Evolutionary conservation across 2,329 filamentous ascomycete genomes (phyloP).

Genomic region (Mycosphaerella sp.): DNA sequence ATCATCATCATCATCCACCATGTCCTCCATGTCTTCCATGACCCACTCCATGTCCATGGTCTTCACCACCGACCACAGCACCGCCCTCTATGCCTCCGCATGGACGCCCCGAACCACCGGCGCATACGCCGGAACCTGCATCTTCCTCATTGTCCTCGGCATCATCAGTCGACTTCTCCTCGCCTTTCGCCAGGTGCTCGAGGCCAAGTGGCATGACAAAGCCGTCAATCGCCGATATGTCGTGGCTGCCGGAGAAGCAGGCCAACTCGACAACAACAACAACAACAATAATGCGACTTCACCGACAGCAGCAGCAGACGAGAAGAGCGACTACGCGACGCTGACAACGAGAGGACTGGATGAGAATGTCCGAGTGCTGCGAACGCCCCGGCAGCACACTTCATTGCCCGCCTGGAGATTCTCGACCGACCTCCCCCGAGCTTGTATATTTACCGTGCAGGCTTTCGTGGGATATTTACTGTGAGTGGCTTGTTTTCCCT

Average conservation of each 20-base stretch:
- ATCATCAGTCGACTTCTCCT: slow-evolving; percentile 63
- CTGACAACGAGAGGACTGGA: slow-evolving; percentile 70
- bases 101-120: slow-evolving; percentile 70
- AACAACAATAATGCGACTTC: too few species aligned
- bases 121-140: slow-evolving; percentile 79
- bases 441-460: slow-evolving; percentile 62
- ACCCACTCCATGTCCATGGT: slow-evolving; percentile 50
- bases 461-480: slow-evolving; percentile 77
- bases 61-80: slow-evolving; percentile 59
- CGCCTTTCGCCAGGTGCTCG: slow-evolving; percentile 57
- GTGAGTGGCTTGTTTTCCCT: slow-evolving; percentile 49
- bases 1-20: background rate
- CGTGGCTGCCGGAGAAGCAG: slow-evolving; percentile 55
- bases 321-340: slow-evolving; percentile 58
- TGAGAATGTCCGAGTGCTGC: slow-evolving; percentile 69
- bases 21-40: slow-evolving; percentile 35
- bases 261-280: too few species aligned
- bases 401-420: slow-evolving; percentile 68
- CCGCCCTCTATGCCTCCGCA: slow-evolving; percentile 57
- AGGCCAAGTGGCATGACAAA: slow-evolving; percentile 62
- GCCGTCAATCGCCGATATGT: slow-evolving; percentile 73
- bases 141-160: slow-evolving; percentile 77
- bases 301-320: slow-evolving; percentile 2
- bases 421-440: slow-evolving; percentile 69
- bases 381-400: slow-evolving; percentile 37